Percentiles rank a stretch among this genome's conserved stretches.
phyloP scores from a whole-genome alignment of 2,329 filamentous ascomycete species.

The Boeremia lycopersici region DNA sequence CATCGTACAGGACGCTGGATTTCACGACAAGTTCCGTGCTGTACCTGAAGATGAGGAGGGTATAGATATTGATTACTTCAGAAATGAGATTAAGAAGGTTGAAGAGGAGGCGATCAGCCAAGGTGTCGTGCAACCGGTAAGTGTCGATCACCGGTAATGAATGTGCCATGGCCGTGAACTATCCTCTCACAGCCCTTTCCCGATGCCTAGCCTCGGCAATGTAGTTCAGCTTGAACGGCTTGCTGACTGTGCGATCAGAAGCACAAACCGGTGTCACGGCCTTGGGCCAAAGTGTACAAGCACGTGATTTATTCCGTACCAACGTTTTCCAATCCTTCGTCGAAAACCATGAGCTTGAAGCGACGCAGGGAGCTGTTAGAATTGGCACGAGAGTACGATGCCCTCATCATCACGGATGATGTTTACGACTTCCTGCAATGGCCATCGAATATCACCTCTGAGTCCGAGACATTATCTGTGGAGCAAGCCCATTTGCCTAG shows the following conservation, averaged over 20 bases:
- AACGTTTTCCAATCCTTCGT: conserved; percentile 87
- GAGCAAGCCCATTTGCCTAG: conserved; percentile 65
- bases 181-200: background rate
- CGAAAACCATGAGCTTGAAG: conserved; percentile 75
- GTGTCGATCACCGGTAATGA: conserved; percentile 11
- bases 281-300: conserved; percentile 77
- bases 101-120: conserved; percentile 51
- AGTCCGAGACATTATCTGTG: conserved; percentile 30
- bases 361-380: conserved; percentile 72
- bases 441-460: conserved; percentile 53
- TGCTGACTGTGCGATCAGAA: conserved; percentile 45
- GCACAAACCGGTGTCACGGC: conserved; percentile 61
- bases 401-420: conserved; percentile 85
- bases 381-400: conserved; percentile 79
- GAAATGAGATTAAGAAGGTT: conserved; percentile 56
- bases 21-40: conserved; percentile 68
- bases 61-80: conserved; percentile 69
- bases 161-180: background rate
- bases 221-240: background rate
- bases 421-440: conserved; percentile 94
- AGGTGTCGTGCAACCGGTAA: conserved; percentile 53
- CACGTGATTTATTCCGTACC: conserved; percentile 90
- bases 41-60: conserved; percentile 81
- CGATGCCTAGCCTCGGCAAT: background rate
- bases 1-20: conserved; percentile 83